Conservation (phyloP, 176 grass and related monocot genomes). For the Luzula sylvatica region DNA sequence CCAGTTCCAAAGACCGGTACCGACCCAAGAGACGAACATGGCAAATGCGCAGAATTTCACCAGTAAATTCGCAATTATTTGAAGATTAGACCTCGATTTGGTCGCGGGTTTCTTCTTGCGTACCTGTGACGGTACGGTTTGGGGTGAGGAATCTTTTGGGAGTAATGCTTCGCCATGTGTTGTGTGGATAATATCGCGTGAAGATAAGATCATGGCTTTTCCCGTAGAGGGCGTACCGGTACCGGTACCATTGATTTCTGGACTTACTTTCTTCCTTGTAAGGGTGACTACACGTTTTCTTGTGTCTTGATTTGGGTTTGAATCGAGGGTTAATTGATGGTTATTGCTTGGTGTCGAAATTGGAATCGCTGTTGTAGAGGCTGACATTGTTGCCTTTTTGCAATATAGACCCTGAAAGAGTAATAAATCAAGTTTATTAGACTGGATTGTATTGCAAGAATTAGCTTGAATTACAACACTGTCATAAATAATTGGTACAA, state of each 20-base stretch:
- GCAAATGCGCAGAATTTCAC: constrained; percentile 1
- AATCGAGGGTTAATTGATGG: constrained; percentile 49
- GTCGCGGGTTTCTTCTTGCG: constrained; percentile 16
- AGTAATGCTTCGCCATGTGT: constrained; percentile 39
- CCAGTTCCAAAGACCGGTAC: constrained; percentile 8
- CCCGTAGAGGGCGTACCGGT: constrained; percentile 27
- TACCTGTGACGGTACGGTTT: neutral
- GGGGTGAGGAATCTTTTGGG: constrained; percentile 1
- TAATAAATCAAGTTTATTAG: neutral
- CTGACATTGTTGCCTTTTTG: constrained; percentile 34
- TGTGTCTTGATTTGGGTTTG: constrained; percentile 48
- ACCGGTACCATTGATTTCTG: constrained; percentile 27
- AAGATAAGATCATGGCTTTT: constrained; percentile 21
- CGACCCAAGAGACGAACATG: constrained; percentile 13
- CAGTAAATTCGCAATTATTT: constrained; percentile 4
- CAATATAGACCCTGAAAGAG: neutral
- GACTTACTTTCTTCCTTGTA: constrained; percentile 30
- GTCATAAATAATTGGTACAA: neutral
- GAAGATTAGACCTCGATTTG: neutral
- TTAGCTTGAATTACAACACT: neutral
- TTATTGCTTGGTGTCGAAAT: constrained; percentile 37
- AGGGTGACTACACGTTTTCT: constrained; percentile 37
- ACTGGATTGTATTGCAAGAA: neutral
- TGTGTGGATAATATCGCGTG: constrained; percentile 43
- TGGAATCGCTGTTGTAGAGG: constrained; percentile 45